phyloP scores from a whole-genome alignment of 306 rosid genomes.

The Dalbergia oliveri region DNA sequence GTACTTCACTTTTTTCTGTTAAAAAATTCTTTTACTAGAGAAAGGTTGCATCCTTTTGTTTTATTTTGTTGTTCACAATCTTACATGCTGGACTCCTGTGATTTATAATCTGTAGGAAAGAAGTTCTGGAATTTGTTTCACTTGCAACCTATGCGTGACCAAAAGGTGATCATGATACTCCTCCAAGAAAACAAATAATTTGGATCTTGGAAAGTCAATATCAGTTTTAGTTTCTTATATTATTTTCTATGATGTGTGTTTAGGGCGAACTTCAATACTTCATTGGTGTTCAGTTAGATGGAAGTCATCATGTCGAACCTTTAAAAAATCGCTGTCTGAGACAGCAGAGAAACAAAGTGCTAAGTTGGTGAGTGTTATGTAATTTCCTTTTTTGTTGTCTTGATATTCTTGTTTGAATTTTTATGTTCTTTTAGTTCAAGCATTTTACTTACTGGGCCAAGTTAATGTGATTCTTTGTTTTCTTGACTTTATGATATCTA shows the following conservation, averaged over 20 bases:
- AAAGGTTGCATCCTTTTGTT: conserved; percentile 16
- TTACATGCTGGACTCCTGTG: conserved; percentile 18
- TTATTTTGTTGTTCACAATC: background rate
- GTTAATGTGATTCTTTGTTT: conserved; percentile 14
- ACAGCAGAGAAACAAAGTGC: conserved; percentile 70
- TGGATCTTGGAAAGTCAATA: conserved; percentile 23
- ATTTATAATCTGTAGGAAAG: conserved; percentile 69
- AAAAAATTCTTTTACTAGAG: background rate
- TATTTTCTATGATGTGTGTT: conserved; percentile 23
- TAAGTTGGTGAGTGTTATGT: conserved; percentile 62
- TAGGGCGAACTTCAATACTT: conserved; percentile 99
- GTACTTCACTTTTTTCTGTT: background rate
- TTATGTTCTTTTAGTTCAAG: background rate
- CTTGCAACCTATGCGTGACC: conserved; percentile 96
- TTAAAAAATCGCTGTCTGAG: conserved; percentile 69
- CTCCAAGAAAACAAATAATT: conserved; percentile 18
- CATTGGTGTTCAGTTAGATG: conserved; percentile 93
- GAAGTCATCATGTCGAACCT: conserved; percentile 91
- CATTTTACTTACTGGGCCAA: background rate
- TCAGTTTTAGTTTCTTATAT: conserved; percentile 30
- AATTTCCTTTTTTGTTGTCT: conserved; percentile 4
- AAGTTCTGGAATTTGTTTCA: conserved; percentile 95
- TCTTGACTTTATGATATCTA: conserved; percentile 8
- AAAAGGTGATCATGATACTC: conserved; percentile 64
- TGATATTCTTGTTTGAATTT: background rate